A percentile compares a stretch with the other conserved stretches of the same genome.
phyloP scores from a whole-genome alignment of 768 basidiomycete species.

The Lanmaoa rubissima region DNA sequence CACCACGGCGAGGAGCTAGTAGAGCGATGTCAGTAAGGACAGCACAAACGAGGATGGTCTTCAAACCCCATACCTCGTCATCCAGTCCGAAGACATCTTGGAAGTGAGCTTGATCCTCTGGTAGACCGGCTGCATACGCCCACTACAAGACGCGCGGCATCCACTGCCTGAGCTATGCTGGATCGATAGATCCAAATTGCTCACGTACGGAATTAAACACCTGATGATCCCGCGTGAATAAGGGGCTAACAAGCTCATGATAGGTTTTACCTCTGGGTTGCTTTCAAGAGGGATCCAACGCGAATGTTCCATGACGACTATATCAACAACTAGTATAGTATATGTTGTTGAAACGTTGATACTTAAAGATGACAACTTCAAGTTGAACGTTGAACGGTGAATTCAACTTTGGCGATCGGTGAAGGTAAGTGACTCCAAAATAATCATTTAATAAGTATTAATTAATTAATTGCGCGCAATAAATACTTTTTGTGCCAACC shows the following conservation, averaged over 20 bases:
- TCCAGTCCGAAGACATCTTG: conserved; percentile 76
- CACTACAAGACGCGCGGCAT: conserved; percentile 42
- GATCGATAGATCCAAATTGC: neutral
- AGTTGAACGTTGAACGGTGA: no score
- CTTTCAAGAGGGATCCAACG: conserved; percentile 83
- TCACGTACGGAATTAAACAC: conserved; percentile 33
- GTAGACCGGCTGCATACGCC: conserved; percentile 67
- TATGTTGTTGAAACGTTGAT: neutral
- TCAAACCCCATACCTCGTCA: conserved; percentile 44
- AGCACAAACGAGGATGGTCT: neutral
- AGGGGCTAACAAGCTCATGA: neutral
- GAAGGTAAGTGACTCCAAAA: no score
- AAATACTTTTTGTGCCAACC: no score
- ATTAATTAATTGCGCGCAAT: no score
- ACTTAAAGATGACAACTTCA: neutral
- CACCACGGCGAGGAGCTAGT: conserved; percentile 67
- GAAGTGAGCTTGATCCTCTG: conserved; percentile 49
- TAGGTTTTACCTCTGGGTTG: conserved; percentile 51
- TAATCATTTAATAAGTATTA: no score
- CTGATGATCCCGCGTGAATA: conserved; percentile 14
- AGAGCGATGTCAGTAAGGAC: neutral
- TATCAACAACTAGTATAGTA: neutral
- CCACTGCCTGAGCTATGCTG: neutral
- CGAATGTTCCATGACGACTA: conserved; percentile 20
- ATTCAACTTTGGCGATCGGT: no score